phyloP scores from a whole-genome alignment of 1,284 basidiomycete genomes.

The Cystobasidiaceae sp. region DNA sequence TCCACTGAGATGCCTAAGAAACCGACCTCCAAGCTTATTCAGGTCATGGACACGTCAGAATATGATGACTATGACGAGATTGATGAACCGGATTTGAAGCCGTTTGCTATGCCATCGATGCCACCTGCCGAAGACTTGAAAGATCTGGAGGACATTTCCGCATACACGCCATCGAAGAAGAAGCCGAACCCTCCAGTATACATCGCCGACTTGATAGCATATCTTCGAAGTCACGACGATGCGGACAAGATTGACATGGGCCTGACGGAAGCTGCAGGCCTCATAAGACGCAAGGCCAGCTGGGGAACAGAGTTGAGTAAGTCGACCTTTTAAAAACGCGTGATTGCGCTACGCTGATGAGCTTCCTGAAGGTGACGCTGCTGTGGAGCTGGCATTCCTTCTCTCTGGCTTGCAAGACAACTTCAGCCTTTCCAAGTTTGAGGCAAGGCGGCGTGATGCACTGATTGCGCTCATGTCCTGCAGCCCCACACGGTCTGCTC shows the following conservation, averaged over 20 bases:
- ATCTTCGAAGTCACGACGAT: conserved; percentile 51
- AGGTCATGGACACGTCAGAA: conserved; percentile 7
- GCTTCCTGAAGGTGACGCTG: conserved; percentile 66
- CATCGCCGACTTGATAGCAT: conserved; percentile 45
- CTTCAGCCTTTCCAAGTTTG: conserved; percentile 72
- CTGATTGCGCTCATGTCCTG: conserved; percentile 74
- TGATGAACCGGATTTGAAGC: conserved; percentile 34
- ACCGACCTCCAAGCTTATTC: background rate
- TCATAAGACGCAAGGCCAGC: conserved; percentile 70
- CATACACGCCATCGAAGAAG: conserved; percentile 29
- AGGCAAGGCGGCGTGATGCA: conserved; percentile 67
- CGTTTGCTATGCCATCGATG: conserved; percentile 32
- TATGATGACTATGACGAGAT: conserved; percentile 28
- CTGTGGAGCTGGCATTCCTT: conserved; percentile 69
- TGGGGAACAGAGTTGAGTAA: conserved; percentile 80
- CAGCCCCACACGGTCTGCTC: conserved; percentile 67
- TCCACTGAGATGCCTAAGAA: too few species aligned
- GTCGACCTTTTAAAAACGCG: conserved; percentile 27
- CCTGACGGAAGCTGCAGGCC: conserved; percentile 66
- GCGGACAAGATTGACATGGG: conserved; percentile 74
- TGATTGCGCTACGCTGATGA: background rate
- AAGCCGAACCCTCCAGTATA: conserved; percentile 45
- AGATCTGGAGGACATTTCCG: conserved; percentile 29
- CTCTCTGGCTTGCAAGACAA: conserved; percentile 74
- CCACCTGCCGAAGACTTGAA: conserved; percentile 22